Evolutionary conservation across 208 protist genomes (phyloP).

Genomic region (Leptomonas pyrrhocoris): DNA sequence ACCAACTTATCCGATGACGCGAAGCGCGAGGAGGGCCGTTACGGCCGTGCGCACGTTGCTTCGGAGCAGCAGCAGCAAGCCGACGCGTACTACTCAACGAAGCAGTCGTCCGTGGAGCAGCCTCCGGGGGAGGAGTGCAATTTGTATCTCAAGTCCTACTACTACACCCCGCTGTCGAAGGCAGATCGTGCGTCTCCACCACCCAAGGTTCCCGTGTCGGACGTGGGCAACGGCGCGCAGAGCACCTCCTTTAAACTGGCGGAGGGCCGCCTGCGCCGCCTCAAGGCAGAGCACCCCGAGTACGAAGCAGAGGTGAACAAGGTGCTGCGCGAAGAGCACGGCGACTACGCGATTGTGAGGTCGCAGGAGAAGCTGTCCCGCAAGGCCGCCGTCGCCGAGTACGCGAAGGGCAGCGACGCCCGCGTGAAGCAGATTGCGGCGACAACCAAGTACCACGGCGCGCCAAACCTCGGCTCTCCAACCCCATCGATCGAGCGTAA

Average conservation of each 20-base stretch:
- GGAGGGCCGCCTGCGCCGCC: slow-evolving; percentile 57
- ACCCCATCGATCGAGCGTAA: slow-evolving; percentile 34
- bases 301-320: slow-evolving; percentile 31
- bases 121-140: slow-evolving; percentile 39
- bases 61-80: slow-evolving; percentile 33
- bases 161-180: slow-evolving; percentile 48
- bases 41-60: slow-evolving; percentile 47
- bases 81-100: slow-evolving; percentile 36
- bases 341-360: slow-evolving; percentile 52
- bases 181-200: slow-evolving; percentile 5
- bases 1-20: slow-evolving; percentile 64
- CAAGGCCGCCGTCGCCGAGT: slow-evolving; percentile 46
- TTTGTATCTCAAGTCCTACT: slow-evolving; percentile 54
- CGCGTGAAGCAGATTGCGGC: slow-evolving; percentile 40
- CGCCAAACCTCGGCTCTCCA: slow-evolving; percentile 37
- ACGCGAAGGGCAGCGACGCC: slow-evolving; percentile 43
- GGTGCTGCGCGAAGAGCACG: slow-evolving; percentile 39
- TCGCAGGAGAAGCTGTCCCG: slow-evolving; percentile 55
- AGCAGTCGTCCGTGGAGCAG: slow-evolving; percentile 27
- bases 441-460: slow-evolving; percentile 36
- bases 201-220: slow-evolving; percentile 10
- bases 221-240: slow-evolving; percentile 19
- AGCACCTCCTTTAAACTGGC: slow-evolving; percentile 52
- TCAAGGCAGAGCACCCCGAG: slow-evolving; percentile 40
- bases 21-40: slow-evolving; percentile 68